Evolutionary conservation across 805 yeast species (phyloP).

Genomic region (Torulaspora microellipsoides): DNA sequence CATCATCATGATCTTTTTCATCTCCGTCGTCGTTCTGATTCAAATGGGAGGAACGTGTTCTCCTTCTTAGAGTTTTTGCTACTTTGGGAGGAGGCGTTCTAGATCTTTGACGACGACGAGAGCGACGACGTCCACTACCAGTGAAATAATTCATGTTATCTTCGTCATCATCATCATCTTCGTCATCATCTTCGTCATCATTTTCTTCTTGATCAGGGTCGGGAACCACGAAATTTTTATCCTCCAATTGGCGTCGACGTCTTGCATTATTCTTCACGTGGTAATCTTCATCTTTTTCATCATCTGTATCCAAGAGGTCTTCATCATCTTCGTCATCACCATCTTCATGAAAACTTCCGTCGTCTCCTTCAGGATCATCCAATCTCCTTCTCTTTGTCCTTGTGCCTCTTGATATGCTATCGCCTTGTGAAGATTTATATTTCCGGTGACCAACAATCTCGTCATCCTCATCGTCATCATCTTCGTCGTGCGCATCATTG

Average conservation of each 20-base stretch:
- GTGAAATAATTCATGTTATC: not conserved
- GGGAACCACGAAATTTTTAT: slow-evolving; percentile 27
- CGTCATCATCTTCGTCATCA: slow-evolving; percentile 30
- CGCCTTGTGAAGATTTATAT: slow-evolving; percentile 10
- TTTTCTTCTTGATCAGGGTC: slow-evolving; percentile 33
- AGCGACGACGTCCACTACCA: not conserved
- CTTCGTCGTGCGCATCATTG: slow-evolving; percentile 4
- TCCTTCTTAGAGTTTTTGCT: slow-evolving; percentile 24
- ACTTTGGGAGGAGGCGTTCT: slow-evolving; percentile 13
- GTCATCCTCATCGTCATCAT: slow-evolving; percentile 21
- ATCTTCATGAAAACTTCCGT: slow-evolving; percentile 35
- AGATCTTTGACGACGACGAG: slow-evolving; percentile 7
- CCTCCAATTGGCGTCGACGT: slow-evolving; percentile 21
- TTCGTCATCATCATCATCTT: slow-evolving; percentile 10
- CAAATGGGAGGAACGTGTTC: slow-evolving; percentile 19
- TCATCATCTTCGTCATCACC: slow-evolving; percentile 31
- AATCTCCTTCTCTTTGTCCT: slow-evolving; percentile 9
- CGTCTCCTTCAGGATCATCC: slow-evolving; percentile 26
- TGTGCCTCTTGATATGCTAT: slow-evolving; percentile 7
- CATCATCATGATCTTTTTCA: slow-evolving; percentile 24
- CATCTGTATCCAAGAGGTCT: slow-evolving; percentile 41
- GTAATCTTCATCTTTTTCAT: slow-evolving; percentile 25
- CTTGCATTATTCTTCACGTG: slow-evolving; percentile 9
- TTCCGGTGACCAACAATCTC: slow-evolving; percentile 8
- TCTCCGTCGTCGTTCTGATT: slow-evolving; percentile 29